Evolutionary conservation across 306 rosid genomes (phyloP), one percentile per base, ranked within the genome.

Genomic region (Ceratonia siliqua): DNA sequence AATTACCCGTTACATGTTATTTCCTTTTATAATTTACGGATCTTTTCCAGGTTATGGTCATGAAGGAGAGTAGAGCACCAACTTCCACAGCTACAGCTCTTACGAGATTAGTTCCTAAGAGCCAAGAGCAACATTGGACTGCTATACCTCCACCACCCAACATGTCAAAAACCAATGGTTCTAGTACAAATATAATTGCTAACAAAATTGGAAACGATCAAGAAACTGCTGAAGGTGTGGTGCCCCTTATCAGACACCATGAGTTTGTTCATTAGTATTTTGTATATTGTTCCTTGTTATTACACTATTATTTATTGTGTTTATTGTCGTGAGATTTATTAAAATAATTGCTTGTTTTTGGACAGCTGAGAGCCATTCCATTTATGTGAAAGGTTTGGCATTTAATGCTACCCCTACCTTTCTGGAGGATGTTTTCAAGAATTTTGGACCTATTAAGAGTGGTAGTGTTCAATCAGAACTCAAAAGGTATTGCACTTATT

Each of bases 301-400:
- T 39, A 39, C 43, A 8, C 12, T 28, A n/a, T 3, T 50, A 13
- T 15, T 27, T 2, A 6, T 15, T 6, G 25, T 55, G 15, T 22
- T 56, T 24, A 58, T 35, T 11, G 0, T 43, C 13, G 35, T 45
- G 72, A 63, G 27, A 8, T 32, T 25, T 61, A 46, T 46, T 62
- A 30, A 69, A 38, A 43, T 24, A 43, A 46, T 43, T 14, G 38
- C 5, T 75, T 68, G 13, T 36, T 66, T 27, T 32, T 73, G 39
- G 70, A 42, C 88, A 92, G 92, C 86, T 3, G 89, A 92, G 65
- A 93, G 96, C 8, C 82, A 86, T 76, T 92, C 97, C 62, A 87
- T 92, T 75, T 88, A 86, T 67, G 46, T 92, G 46, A 88, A 82
- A 67, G 84, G 88, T 61, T 82, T 92, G 39, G 82, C 96, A 8